phyloP scores from a whole-genome alignment of 1,284 basidiomycete species.

The Mrakiaceae sp. region DNA sequence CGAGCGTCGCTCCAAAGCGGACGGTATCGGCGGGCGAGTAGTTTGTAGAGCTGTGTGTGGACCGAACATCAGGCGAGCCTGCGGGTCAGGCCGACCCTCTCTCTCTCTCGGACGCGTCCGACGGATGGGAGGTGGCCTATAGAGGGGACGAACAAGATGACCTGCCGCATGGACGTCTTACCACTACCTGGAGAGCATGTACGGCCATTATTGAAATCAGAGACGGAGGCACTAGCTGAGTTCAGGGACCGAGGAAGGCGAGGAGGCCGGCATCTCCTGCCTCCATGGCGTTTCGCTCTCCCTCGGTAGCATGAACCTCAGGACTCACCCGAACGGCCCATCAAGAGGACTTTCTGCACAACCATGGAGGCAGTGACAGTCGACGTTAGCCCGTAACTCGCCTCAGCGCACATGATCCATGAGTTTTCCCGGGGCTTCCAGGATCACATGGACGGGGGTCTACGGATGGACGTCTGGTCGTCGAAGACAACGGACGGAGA shows the following conservation, averaged over 20 bases:
- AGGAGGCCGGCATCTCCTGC: not conserved
- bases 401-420: no score
- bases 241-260: no score
- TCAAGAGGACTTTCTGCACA: constrained; percentile 54
- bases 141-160: constrained; percentile 75
- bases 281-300: no score
- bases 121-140: not conserved
- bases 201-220: not conserved
- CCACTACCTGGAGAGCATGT: constrained; percentile 35
- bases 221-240: not conserved
- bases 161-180: constrained; percentile 92
- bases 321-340: constrained; percentile 69
- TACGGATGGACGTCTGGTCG: no score
- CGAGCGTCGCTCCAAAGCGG: constrained; percentile 88
- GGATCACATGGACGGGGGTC: no score
- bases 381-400: no score
- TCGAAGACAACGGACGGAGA: no score
- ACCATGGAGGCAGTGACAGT: no score
- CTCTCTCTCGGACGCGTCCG: no score
- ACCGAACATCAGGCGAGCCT: not conserved
- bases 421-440: no score
- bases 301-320: not conserved
- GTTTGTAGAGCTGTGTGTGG: constrained; percentile 55
- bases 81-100: not conserved
- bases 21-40: constrained; percentile 85